These are phyloP conservation scores for Yamadazyma atlantica DNA, from an alignment of 1,139 yeast species.

Conservation along the genomic window DNA sequence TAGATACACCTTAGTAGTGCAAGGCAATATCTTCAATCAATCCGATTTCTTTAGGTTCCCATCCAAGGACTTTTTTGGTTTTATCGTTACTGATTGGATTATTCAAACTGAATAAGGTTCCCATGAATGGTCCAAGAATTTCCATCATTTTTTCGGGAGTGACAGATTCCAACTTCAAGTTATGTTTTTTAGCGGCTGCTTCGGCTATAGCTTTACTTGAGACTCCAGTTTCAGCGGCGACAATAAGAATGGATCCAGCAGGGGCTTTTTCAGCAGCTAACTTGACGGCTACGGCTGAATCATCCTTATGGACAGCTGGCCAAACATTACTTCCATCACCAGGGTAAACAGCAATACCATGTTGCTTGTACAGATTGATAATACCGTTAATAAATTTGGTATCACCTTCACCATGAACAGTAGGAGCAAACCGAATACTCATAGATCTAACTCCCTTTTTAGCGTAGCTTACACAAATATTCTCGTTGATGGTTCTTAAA, in stretches of 20 bases:
- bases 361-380: conserved; percentile 11
- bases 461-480: conserved; percentile 11
- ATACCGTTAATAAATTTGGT: conserved; percentile 15
- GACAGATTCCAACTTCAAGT: conserved; percentile 14
- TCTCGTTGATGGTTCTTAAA: conserved; percentile 8
- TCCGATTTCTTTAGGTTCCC: conserved; percentile 19
- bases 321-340: conserved; percentile 26
- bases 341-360: conserved; percentile 18
- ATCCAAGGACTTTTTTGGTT: conserved; percentile 17
- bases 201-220: conserved; percentile 22
- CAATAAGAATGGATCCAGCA: conserved; percentile 23
- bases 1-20: no score
- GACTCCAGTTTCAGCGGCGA: conserved; percentile 22
- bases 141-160: conserved; percentile 10
- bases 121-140: conserved; percentile 10
- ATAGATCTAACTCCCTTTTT: conserved; percentile 20
- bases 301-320: conserved; percentile 29
- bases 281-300: conserved; percentile 24
- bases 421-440: conserved; percentile 23
- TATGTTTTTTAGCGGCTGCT: conserved; percentile 18
- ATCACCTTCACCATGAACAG: conserved; percentile 27
- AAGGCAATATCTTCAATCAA: conserved; percentile 22
- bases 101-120: conserved; percentile 9
- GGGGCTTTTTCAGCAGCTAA: conserved; percentile 24
- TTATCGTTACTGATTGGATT: conserved; percentile 11